phyloP scores from a whole-genome alignment of 441 rosid genomes.

The Sinapis alba region DNA sequence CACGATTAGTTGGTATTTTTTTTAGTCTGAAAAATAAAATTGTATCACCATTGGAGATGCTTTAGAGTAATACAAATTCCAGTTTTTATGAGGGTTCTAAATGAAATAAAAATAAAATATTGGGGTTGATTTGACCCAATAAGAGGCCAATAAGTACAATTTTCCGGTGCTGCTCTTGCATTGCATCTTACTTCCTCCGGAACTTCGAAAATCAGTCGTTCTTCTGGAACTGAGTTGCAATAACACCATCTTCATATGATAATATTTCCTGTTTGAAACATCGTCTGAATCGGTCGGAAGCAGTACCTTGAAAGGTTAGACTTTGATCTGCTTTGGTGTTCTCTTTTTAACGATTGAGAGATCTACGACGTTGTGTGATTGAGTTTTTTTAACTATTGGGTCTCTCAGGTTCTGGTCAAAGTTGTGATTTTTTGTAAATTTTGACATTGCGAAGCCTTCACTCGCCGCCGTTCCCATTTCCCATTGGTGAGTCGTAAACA shows the following conservation, averaged over 20 bases:
- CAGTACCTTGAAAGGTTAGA: not conserved
- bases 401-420: constrained; percentile 9
- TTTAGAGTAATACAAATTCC: too few species aligned
- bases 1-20: too few species aligned
- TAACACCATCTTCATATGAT: not conserved
- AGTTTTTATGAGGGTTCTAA: too few species aligned
- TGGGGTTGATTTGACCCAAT: too few species aligned
- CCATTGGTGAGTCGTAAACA: not conserved
- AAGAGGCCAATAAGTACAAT: too few species aligned
- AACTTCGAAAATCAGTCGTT: not conserved
- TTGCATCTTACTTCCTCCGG: too few species aligned
- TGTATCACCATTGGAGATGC: too few species aligned
- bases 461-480: constrained; percentile 2
- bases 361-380: not conserved
- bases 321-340: not conserved
- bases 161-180: too few species aligned
- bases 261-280: not conserved
- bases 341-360: constrained; percentile 3
- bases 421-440: not conserved
- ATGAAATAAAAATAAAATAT: too few species aligned
- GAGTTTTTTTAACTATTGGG: not conserved
- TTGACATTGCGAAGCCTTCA: not conserved
- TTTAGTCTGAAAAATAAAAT: too few species aligned
- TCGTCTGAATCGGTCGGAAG: constrained; percentile 1
- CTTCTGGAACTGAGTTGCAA: constrained; percentile 1